Percentiles rank a stretch among this genome's conserved stretches.
Evolutionary conservation across 805 yeast genomes (phyloP).

Genomic region (Lipomyces yamanashiensis): DNA sequence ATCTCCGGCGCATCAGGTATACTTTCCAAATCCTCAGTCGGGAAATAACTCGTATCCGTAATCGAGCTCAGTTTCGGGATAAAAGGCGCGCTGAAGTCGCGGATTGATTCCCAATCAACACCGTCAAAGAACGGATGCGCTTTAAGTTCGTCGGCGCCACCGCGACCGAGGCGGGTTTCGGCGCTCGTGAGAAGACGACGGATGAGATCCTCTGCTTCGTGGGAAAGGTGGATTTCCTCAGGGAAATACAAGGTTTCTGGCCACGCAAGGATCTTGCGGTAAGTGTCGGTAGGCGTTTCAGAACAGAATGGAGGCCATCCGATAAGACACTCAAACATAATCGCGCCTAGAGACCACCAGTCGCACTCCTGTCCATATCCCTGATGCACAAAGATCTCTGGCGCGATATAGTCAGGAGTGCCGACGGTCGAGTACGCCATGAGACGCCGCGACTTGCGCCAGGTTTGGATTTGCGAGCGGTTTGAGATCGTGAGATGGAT

Average conservation of each 20-base stretch:
- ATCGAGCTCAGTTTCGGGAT: conserved; percentile 89
- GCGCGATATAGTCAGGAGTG: conserved; percentile 95
- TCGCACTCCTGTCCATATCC: conserved; percentile 97
- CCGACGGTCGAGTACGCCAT: conserved; percentile 98
- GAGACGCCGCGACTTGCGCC: conserved; percentile 88
- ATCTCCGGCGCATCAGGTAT: conserved; percentile 72
- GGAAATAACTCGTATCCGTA: conserved; percentile 97
- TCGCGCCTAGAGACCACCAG: conserved; percentile 97
- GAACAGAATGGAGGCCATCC: conserved; percentile 99
- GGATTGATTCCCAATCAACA: conserved; percentile 90
- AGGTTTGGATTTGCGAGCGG: conserved; percentile 91
- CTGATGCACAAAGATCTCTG: conserved; percentile 88
- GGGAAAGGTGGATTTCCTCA: conserved; percentile 85
- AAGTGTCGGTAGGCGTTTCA: conserved; percentile 92
- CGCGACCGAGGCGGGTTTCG: conserved; percentile 82
- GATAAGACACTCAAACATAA: conserved; percentile 92
- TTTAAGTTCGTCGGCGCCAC: conserved; percentile 92
- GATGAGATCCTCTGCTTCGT: conserved; percentile 87
- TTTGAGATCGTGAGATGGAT: conserved; percentile 94
- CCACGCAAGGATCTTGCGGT: conserved; percentile 89
- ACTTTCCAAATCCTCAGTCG: conserved; percentile 93
- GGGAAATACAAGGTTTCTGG: conserved; percentile 86
- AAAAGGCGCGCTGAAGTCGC: conserved; percentile 90
- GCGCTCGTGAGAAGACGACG: conserved; percentile 74
- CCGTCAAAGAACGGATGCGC: conserved; percentile 92